Base-by-base conservation (phyloP, 2,329 filamentous ascomycete species). In the Bertia moriformis region DNA sequence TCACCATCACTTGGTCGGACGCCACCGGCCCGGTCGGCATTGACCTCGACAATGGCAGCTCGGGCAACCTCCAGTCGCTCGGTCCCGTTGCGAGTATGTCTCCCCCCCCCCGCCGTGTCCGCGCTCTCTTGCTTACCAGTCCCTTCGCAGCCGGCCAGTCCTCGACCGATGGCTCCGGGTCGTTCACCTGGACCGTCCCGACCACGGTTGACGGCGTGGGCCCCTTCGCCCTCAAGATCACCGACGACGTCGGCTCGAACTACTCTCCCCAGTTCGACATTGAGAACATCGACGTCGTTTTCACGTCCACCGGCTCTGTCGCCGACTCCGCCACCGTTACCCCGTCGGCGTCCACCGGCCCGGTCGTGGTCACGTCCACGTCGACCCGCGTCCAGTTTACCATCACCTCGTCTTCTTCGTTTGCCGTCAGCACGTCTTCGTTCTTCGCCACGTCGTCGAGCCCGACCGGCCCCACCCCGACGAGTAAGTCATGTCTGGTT, bases 161-260 rank as follows among this genome's bases (percentile, higher is more conserved):
- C 22, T 27, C 22, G 22, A n/a, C 7, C 22, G n/a, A 27, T n/a
- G 22, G 22, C 36, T 58, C 52, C 40, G 44, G 41, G 24, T 59
- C 55, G 40, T 62, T 51, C 56, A 56, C 51, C 43, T 65, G 59
- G 58, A 55, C 51, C 14, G 58, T 61, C 13, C 45, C 56, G 18
- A 35, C 50, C n/a, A 46, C 47, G 42, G 51, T 66, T 19, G 41
- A 57, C 22, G 22, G 22, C 41, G 47, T 53, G 19, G 65, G 55
- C 51, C 49, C 46, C 20, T 69, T 69, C 46, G 64, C 65, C 44
- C 56, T 69, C 45, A 52, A 60, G 53, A 66, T 69, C 48, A 43
- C 40, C 19, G 64, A 69, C 46, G 48, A 47, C 22, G 49, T 47
- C 20, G 45, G 38, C 12, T 44, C 49, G 49, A 69, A 69, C 63